Base-by-base conservation (phyloP, 805 yeast species). In the Yarrowia deformans region DNA sequence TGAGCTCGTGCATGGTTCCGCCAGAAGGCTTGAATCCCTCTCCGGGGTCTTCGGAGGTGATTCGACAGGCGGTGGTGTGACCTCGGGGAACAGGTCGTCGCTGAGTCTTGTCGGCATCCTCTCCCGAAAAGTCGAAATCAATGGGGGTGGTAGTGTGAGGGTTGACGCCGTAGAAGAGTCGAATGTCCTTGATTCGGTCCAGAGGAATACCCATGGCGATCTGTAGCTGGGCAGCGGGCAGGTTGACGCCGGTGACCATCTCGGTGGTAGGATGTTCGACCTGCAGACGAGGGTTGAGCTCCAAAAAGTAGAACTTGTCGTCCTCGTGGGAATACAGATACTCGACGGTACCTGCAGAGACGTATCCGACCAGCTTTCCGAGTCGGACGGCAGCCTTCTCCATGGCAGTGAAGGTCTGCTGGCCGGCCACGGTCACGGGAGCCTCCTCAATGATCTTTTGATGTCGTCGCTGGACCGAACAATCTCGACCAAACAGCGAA, bases 191-290 rank as follows among this genome's bases (percentile, higher is more conserved):
- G 75, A 95, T 90, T 82, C 97, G 87, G 80, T 95, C 96, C 85
- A 95, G 88, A 73, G 99, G 98, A 71, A 95, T 87, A 86, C 99
- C 99, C 99, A 95, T 95, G 72, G 99, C 98, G 81, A 95, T 91
- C 82, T 95, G 99, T 74, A 95, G 87, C 83, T 95, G 99, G 46
- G 99, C 97, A 70, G 98, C 97, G 37, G 99, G 99, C 78, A 95
- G 85, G 78, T 95, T 96, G 68, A 95, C 98, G 73, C 99, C 99
- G 32, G 97, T 90, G 69, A 93, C 99, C 99, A 95, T 95, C 83
- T 95, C 99, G 49, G 99, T 95, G 55, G 99, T 95, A 76, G 99
- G 99, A 85, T 95, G 99, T 85, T 95, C 99, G 70, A 95, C 99
- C 84, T 95, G 99, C 79, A 95, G 85, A 85, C 99, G 91, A 76